Evolutionary conservation across 306 rosid genomes (phyloP), one percentile per base, ranked within the genome.

Genomic region (Vicia villosa): DNA sequence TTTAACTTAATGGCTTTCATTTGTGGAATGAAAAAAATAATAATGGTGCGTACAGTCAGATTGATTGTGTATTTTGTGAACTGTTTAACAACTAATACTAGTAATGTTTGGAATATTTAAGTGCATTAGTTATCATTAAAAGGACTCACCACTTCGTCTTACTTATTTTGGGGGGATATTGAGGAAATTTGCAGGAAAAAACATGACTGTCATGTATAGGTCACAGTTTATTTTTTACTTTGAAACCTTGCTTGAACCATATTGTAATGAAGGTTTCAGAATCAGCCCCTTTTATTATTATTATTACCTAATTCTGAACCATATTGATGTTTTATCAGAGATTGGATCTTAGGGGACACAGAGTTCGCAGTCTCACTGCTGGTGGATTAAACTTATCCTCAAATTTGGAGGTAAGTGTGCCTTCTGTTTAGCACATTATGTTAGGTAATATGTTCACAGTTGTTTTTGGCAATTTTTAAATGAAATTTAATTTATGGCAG

Each of bases 261-360:
- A 42, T 47, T 72, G 49, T 20, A 21, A 67, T 78, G 66, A 16
- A 49, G 2, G 36, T 67, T 62, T 21, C 47, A n/a, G n/a, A n/a
- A n/a, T n/a, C n/a, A 36, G 40, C 19, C 42, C 10, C 41, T 32
- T 9, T 71, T 32, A 30, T 21, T 26, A 30, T 22, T 28, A 30
- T 69, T 26, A 30, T 22, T 28, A 30, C 66, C 66, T 73, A 69
- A 66, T 81, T 66, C 61, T 71, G 43, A 74, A 34, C 56, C 68
- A 61, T 78, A 16, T 72, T 59, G 66, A 57, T 73, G 46, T 67
- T 79, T 63, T 70, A 26, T 42, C 86, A 94, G 99, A 83, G 97
- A 78, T 73, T 95, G 89, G 99, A 95, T 87, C 99, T 91, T 37
- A 87, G 99, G 81, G 99, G 99, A 56, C 97, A 91, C 75, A 91